phyloP scores from a whole-genome alignment of 202 grass and related monocot genomes.

The Digitaria exilis region DNA sequence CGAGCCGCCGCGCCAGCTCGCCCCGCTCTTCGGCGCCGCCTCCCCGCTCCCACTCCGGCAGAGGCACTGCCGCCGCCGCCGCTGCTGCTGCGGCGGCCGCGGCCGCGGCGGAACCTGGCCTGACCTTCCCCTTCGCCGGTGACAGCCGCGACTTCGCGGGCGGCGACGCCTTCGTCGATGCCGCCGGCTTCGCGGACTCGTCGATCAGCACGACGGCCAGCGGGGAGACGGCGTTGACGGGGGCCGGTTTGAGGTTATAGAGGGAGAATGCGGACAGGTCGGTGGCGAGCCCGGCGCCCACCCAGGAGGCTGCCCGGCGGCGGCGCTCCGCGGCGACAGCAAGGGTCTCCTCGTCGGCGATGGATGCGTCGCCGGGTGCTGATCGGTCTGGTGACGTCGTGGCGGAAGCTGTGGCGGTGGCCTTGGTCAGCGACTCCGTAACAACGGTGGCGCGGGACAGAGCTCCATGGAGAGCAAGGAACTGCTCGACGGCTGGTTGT shows the following conservation, averaged over 20 bases:
- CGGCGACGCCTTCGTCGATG: slow-evolving; percentile 49
- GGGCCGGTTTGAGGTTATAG: slow-evolving; percentile 55
- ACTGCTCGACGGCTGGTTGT: slow-evolving; percentile 82
- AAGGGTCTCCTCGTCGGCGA: slow-evolving; percentile 56
- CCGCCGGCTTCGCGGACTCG: slow-evolving; percentile 43
- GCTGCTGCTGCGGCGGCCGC: not conserved
- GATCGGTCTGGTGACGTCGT: slow-evolving; percentile 39
- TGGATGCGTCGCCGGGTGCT: not conserved
- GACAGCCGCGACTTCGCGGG: slow-evolving; percentile 56
- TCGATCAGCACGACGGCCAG: slow-evolving; percentile 68
- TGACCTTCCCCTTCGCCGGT: slow-evolving; percentile 55
- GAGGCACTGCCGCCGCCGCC: not conserved
- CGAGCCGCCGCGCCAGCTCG: slow-evolving; percentile 73
- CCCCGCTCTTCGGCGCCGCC: slow-evolving; percentile 61
- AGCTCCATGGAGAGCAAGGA: slow-evolving; percentile 69
- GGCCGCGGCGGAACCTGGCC: not conserved
- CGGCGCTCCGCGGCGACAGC: slow-evolving; percentile 55
- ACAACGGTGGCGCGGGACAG: slow-evolving; percentile 60
- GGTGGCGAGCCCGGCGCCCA: slow-evolving; percentile 73
- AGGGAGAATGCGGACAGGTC: slow-evolving; percentile 84
- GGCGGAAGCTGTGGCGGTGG: slow-evolving; percentile 9
- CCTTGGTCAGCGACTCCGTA: slow-evolving; percentile 50
- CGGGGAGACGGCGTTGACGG: slow-evolving; percentile 30
- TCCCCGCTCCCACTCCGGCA: slow-evolving; percentile 73
- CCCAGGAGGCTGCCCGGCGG: slow-evolving; percentile 72